Base-by-base conservation (phyloP, 371 early-diverging fungal genomes). In the Zychaea mexicana region DNA sequence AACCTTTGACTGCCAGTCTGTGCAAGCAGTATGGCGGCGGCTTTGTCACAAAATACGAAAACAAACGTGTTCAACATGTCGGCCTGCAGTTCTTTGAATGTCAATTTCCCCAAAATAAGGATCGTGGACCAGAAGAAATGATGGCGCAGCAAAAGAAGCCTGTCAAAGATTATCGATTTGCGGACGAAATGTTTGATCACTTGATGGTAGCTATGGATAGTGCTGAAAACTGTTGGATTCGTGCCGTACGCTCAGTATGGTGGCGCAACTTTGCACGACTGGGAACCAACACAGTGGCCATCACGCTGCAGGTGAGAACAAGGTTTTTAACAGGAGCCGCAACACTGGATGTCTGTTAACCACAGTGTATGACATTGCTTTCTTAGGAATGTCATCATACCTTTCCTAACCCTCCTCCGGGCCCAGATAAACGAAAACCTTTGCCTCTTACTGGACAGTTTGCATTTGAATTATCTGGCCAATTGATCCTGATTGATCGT, bases 391-490 rank as follows among this genome's bases (percentile, higher is more conserved):
- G 73, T 39, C 60, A 63, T 9, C 73, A 73, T 47, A 73, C 70
- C 22, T 73, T 69, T 46, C 73, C 73, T 22, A 46, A 54, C 26
- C n/a, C 52, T 17, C 62, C 64, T 30, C n/a, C n/a, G n/a, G 39
- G 54, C 2, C 49, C 52, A 4, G 53, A 62, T 64, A 64, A 65
- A 1, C 45, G 39, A 22, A 67, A 68, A 21, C 67, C 60, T 17
- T 21, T 53, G 13, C 64, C 68, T 13, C 58, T 80, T 22, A 77
- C 71, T 1, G 83, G 83, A 3, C 83, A 83, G 52, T 80, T 78
- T 15, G 80, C 79, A 1, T 83, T 78, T 64, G 79, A 80, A 38
- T 71, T 83, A n/a, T 78, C 80, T 7, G 79, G 83, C 0, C 83
- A 83, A 46, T 26, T 78, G 45, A 64, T 73, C 7, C 65, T 83